Evolutionary conservation across 2,329 filamentous ascomycete genomes (phyloP).

Genomic region (Parafenestella ontariensis): DNA sequence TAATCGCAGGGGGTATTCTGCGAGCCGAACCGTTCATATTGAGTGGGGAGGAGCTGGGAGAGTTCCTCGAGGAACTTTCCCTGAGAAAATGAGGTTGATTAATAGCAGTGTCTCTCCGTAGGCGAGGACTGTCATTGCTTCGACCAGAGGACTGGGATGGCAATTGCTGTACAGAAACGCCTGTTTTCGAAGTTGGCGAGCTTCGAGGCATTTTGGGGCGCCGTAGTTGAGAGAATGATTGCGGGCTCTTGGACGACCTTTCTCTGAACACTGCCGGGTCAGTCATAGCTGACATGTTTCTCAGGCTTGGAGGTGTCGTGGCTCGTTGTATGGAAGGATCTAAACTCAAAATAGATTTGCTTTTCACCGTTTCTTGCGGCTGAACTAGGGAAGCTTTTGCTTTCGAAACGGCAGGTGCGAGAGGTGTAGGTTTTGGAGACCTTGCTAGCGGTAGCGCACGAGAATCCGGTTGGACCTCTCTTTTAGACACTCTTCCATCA

Average conservation of each 20-base stretch:
- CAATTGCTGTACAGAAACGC: neutral
- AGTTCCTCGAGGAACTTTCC: neutral
- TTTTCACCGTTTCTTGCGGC: neutral
- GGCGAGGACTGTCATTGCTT: neutral
- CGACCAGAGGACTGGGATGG: neutral
- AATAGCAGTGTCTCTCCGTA: neutral
- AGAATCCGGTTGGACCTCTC: neutral
- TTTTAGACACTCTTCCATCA: neutral
- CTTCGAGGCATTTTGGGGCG: neutral
- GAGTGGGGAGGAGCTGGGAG: constrained; percentile 5
- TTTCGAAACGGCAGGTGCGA: constrained; percentile 2
- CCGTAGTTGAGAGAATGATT: neutral
- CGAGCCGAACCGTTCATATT: constrained; percentile 2
- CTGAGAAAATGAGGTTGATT: neutral
- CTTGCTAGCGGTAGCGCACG: constrained; percentile 2
- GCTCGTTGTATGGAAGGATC: constrained; percentile 1
- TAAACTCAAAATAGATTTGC: neutral
- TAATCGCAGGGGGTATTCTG: constrained; percentile 26
- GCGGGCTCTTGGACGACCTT: neutral
- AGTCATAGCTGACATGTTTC: neutral
- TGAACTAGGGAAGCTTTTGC: neutral
- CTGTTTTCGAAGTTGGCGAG: neutral
- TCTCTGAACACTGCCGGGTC: constrained; percentile 9
- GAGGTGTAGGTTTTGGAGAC: constrained; percentile 6
- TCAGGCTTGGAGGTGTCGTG: constrained; percentile 10